Percentiles rank a stretch among this genome's conserved stretches.
Conservation (phyloP, 2,329 filamentous ascomycete genomes). For the Aspergillus novoparasiticus region DNA sequence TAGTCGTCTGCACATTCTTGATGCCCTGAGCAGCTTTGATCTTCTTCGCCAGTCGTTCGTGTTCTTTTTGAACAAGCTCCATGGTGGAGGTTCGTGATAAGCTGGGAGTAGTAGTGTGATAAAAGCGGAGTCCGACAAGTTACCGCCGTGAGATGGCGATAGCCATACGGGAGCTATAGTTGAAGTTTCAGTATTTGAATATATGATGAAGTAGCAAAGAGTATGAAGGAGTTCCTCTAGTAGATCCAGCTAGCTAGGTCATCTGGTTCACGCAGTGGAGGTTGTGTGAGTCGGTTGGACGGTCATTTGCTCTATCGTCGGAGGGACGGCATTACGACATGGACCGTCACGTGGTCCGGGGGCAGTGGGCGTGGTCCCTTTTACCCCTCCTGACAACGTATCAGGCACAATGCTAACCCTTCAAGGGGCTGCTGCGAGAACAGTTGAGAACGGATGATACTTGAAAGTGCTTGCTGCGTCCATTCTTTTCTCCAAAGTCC, state of each 20-base stretch:
- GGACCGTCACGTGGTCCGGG: constrained; percentile 13
- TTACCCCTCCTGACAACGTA: constrained; percentile 12
- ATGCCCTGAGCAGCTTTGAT: constrained; percentile 72
- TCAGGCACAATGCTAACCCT: neutral
- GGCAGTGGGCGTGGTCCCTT: neutral
- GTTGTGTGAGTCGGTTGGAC: neutral
- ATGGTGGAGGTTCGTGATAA: constrained; percentile 41
- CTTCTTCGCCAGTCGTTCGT: constrained; percentile 70
- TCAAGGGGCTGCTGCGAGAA: neutral
- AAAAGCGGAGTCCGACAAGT: constrained; percentile 32
- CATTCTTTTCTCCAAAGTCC: neutral
- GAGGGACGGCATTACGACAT: constrained; percentile 16
- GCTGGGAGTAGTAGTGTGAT: neutral
- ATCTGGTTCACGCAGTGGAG: neutral
- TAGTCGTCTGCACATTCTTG: constrained; percentile 78
- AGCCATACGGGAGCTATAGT: constrained; percentile 26
- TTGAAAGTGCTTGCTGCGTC: neutral
- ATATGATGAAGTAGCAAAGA: neutral
- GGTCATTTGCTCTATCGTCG: neutral
- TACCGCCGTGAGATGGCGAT: constrained; percentile 27
- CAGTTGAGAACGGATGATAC: neutral
- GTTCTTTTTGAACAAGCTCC: constrained; percentile 72
- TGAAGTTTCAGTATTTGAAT: neutral
- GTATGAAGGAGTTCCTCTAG: neutral
- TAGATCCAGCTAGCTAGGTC: neutral